Evolutionary conservation across 306 rosid genomes (phyloP), one percentile per base, ranked within the genome.

Genomic region (Quillaja saponaria): DNA sequence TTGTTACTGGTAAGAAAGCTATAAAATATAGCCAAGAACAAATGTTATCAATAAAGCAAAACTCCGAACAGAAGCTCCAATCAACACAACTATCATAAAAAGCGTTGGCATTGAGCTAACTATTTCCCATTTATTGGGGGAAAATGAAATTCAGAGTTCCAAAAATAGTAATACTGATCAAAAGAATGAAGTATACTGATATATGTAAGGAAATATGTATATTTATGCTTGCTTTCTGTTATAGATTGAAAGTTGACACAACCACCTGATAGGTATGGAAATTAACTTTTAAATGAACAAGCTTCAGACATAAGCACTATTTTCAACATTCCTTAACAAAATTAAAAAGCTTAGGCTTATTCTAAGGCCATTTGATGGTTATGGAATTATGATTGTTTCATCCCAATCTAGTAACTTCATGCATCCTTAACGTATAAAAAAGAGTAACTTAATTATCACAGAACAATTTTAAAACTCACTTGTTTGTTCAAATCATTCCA

Each of bases 31-130:
- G 4, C 31, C 31, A 25, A 21, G 15, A 53, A 31, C 21, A 69
- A 50, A 49, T 31, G 61, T 63, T 13, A 17, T 13, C 44, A n/a
- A 53, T 10, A 39, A 34, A 3, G 9, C 12, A 44, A 75, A 55
- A 48, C 37, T 18, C 17, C 47, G 25, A 58, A 41, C 34, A 31
- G 52, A 58, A 45, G 28, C 10, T 34, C 37, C 34, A 28, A 33
- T 37, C 31, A 42, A 74, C 42, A 45, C 41, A 64, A 64, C 34
- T 48, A 8, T 39, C 51, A 51, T 58, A 56, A 34, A 47, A n/a
- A n/a, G n/a, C n/a, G n/a, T n/a, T 7, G 6, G 20, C 13, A 57
- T 35, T 15, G 65, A 42, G 17, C 49, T 20, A 46, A 38, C 18
- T 42, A 35, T 11, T 46, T 53, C 58, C 59, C 58, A 18, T 14